These are phyloP conservation scores for Thelonectria blattea DNA, from an alignment of 2,329 filamentous ascomycete species.

Conservation along the genomic window DNA sequence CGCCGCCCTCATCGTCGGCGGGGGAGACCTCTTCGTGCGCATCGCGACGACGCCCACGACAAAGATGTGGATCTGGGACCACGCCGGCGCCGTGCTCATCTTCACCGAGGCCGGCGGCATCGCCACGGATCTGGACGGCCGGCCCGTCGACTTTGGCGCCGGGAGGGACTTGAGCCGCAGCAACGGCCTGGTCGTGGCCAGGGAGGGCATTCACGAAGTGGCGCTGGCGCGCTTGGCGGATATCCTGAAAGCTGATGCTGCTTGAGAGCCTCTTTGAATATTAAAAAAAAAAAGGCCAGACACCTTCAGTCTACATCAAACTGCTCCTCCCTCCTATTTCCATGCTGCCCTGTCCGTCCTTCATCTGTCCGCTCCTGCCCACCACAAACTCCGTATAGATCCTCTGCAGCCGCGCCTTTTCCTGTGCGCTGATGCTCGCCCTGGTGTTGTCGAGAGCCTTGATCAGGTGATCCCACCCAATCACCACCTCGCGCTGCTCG, in stretches of 20 bases:
- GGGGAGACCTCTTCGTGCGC: constrained; percentile 44
- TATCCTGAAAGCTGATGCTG: constrained; percentile 26
- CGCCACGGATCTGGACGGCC: constrained; percentile 56
- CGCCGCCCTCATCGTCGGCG: constrained; percentile 45
- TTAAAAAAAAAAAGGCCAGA: background rate
- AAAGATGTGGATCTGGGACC: constrained; percentile 54
- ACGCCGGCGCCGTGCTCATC: constrained; percentile 63
- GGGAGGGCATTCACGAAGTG: constrained; percentile 47
- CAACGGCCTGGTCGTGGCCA: constrained; percentile 51
- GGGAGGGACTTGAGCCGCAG: constrained; percentile 44
- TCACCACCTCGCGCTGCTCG: constrained; percentile 72
- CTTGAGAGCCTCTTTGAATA: background rate
- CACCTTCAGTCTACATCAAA: constrained; percentile 70
- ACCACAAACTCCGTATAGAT: constrained; percentile 96
- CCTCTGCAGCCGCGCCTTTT: constrained; percentile 73
- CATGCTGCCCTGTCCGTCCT: constrained; percentile 86
- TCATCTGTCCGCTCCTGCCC: constrained; percentile 93
- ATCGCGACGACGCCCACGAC: constrained; percentile 32
- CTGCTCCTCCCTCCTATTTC: constrained; percentile 93
- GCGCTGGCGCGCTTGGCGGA: constrained; percentile 45
- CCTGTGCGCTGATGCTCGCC: constrained; percentile 80
- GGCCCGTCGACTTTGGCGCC: constrained; percentile 44
- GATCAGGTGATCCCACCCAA: constrained; percentile 83
- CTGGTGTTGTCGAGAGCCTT: constrained; percentile 78
- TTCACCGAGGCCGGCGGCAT: constrained; percentile 61